Percentiles rank a stretch among this genome's conserved stretches.
These are phyloP conservation scores for Epithemia pelagica DNA, from an alignment of 108 stramenopile genomes.

Conservation along the genomic window DNA sequence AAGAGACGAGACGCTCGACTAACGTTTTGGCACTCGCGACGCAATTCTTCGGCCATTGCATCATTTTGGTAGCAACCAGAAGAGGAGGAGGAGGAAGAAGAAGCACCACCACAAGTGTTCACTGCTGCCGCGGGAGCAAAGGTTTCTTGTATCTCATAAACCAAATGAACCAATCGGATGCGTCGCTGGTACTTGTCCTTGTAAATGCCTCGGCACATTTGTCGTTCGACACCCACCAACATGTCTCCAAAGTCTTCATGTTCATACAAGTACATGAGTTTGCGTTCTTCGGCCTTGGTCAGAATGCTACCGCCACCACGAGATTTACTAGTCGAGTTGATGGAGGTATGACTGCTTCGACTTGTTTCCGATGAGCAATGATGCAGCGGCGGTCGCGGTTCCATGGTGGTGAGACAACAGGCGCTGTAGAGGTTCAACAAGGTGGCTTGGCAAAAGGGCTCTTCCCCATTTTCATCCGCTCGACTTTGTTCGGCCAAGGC, in stretches of 20 bases:
- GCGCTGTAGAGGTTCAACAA: not conserved
- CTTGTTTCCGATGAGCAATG: not conserved
- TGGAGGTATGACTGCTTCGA: not conserved
- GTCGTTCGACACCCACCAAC: not conserved
- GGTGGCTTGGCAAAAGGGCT: not conserved
- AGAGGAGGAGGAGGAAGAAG: not conserved
- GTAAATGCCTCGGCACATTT: not conserved
- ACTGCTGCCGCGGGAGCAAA: not conserved
- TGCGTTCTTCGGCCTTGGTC: not conserved
- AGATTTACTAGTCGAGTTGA: not conserved
- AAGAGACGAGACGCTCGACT: not conserved
- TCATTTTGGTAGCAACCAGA: not conserved
- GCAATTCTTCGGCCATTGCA: not conserved
- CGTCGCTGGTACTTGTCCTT: not conserved
- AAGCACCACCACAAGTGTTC: not conserved
- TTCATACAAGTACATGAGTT: not conserved
- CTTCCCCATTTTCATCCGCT: not conserved
- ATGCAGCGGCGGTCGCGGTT: not conserved
- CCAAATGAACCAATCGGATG: not conserved
- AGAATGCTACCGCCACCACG: not conserved
- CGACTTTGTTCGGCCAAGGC: not conserved
- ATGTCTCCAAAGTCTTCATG: not conserved
- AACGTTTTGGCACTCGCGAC: not conserved
- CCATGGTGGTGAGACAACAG: not conserved
- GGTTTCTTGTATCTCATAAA: not conserved